Base-by-base conservation (phyloP, 768 basidiomycete species). In the Boletus sensibilis region DNA sequence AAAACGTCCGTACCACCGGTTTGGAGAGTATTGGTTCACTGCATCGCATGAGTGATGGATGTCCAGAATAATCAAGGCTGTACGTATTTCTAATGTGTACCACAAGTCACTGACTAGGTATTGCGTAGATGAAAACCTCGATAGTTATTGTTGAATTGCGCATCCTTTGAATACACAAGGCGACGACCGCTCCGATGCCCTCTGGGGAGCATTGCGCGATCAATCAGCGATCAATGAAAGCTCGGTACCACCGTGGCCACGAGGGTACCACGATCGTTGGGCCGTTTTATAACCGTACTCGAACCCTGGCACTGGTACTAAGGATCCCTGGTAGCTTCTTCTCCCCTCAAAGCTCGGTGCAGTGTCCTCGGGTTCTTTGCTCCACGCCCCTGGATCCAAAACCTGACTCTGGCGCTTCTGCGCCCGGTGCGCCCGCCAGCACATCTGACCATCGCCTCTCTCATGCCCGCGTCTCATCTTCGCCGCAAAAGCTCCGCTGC, bases 211-310 rank as follows among this genome's bases (percentile, higher is more conserved):
- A 6, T 18, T 20, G 44, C 55, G 50, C 48, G 57, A 51, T 59
- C 59, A 50, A 62, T 63, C 50, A 52, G 23, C 48, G 63, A 58
- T 57, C 52, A 53, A 53, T 43, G 25, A 53, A 49, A 11, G 27
- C n/a, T 43, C 37, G 13, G 29, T 39, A 37, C 52, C 50, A 25
- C n/a, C 49, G 13, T 41, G 40, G 53, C 65, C 65, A 67, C 56
- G 54, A 57, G 51, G 53, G 43, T 20, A 44, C 55, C 50, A 47
- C 54, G 16, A 52, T 47, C 27, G 8, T 29, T 7, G n/a, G 40
- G 58, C 51, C 63, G 35, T 50, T 4, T 44, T 53, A 50, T 40
- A 34, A 31, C 33, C 49, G 13, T 46, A 31, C 25, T 6, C 40
- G 35, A 37, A 38, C 43, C 14, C 34, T 10, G 18, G 45, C 60